A percentile compares a stretch with the other conserved stretches of the same genome.
phyloP scores from a whole-genome alignment of 148 eudicot species.

The Cornus suecica region DNA sequence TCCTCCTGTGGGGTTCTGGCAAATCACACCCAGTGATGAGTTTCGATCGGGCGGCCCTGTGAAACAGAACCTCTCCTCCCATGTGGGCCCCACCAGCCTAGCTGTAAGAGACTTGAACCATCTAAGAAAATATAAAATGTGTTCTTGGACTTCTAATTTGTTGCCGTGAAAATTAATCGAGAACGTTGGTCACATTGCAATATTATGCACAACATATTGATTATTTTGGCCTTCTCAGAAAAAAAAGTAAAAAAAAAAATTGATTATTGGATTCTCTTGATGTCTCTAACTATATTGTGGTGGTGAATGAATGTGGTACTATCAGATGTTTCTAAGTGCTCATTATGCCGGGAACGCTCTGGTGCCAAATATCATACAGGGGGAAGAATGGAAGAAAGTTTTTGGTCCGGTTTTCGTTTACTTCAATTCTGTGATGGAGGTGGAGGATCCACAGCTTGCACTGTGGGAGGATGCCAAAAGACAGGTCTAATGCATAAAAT shows the following conservation, averaged over 20 bases:
- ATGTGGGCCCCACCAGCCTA: conserved; percentile 75
- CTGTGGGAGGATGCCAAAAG: conserved; percentile 90
- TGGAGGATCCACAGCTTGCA: conserved; percentile 42
- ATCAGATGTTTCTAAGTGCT: conserved; percentile 75
- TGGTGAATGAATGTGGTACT: neutral
- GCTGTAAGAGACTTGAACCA: conserved; percentile 42
- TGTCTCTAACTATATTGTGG: neutral
- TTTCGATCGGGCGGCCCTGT: conserved; percentile 79
- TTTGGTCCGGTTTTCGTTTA: conserved; percentile 94
- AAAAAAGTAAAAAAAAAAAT: too few species aligned
- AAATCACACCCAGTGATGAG: conserved; percentile 72
- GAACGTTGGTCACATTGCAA: neutral
- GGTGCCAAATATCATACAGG: conserved; percentile 61
- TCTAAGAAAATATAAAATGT: neutral
- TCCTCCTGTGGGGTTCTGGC: conserved; percentile 81
- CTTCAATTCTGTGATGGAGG: conserved; percentile 50
- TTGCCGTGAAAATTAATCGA: neutral
- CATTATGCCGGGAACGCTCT: conserved; percentile 84
- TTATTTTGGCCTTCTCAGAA: too few species aligned
- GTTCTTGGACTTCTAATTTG: neutral
- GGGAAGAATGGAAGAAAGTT: conserved; percentile 88
- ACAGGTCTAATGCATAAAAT: conserved; percentile 49
- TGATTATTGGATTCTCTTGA: neutral
- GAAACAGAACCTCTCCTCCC: conserved; percentile 85
- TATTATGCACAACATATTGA: neutral